A percentile compares a stretch with the other conserved stretches of the same genome.
Evolutionary conservation across 1,139 yeast genomes (phyloP).

Genomic region (Zygoascus hellenicus): DNA sequence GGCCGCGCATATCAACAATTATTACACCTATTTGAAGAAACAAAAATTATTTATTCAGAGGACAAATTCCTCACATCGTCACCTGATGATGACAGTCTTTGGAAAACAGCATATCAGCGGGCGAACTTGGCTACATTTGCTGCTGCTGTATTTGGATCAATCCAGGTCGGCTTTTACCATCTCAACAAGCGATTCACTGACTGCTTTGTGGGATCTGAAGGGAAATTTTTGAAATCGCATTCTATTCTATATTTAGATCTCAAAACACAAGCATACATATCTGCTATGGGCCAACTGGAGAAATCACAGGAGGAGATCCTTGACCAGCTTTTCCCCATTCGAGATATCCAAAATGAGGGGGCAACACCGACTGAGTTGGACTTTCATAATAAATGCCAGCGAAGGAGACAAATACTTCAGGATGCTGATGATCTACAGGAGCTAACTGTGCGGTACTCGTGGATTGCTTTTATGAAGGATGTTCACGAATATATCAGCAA

Average conservation of each 20-base stretch:
- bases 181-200: constrained; percentile 78
- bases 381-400: constrained; percentile 61
- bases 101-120: constrained; percentile 56
- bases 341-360: constrained; percentile 19
- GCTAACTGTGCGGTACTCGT: constrained; percentile 58
- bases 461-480: constrained; percentile 69
- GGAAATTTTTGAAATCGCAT: constrained; percentile 69
- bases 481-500: constrained; percentile 64
- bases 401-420: constrained; percentile 58
- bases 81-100: neutral
- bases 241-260: constrained; percentile 75
- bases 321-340: constrained; percentile 59
- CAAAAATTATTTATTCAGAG: constrained; percentile 26
- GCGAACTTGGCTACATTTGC: constrained; percentile 84
- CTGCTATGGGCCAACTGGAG: constrained; percentile 75
- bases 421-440: constrained; percentile 43
- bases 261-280: constrained; percentile 91
- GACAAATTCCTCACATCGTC: constrained; percentile 14
- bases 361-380: constrained; percentile 59
- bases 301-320: constrained; percentile 62
- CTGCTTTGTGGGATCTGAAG: constrained; percentile 51
- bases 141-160: constrained; percentile 75
- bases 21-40: constrained; percentile 66
- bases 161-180: constrained; percentile 82
- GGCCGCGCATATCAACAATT: constrained; percentile 71